These are phyloP conservation scores for Pythium rishiriense DNA, from an alignment of 352 stramenopile genomes.

Conservation along the genomic window DNA sequence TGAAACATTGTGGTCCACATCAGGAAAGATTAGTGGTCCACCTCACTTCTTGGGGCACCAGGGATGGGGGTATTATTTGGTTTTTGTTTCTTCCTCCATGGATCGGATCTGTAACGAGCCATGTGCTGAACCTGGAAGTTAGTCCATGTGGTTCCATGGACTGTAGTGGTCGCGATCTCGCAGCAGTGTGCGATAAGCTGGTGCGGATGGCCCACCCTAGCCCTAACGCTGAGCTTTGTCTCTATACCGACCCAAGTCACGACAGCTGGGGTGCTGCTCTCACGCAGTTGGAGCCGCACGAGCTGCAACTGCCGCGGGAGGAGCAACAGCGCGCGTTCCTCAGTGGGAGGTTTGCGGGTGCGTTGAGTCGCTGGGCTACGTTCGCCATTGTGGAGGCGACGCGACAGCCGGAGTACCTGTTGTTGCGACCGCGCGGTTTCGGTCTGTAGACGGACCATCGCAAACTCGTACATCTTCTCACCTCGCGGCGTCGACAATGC, in stretches of 20 bases:
- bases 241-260: slow-evolving; percentile 31
- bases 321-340: slow-evolving; percentile 28
- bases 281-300: slow-evolving; percentile 20
- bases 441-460: slow-evolving; percentile 26
- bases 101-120: too few relatives aligned
- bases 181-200: not conserved
- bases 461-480: slow-evolving; percentile 30
- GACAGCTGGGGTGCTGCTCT: slow-evolving; percentile 23
- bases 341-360: slow-evolving; percentile 20
- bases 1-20: too few relatives aligned
- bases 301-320: slow-evolving; percentile 11
- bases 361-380: slow-evolving; percentile 10
- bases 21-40: too few relatives aligned
- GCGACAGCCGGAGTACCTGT: slow-evolving; percentile 22
- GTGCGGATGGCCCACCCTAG: slow-evolving; percentile 21
- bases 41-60: too few relatives aligned
- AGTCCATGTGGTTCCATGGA: too few relatives aligned
- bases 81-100: too few relatives aligned
- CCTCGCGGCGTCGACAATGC: slow-evolving; percentile 1
- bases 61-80: too few relatives aligned
- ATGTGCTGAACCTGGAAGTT: too few relatives aligned
- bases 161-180: not conserved
- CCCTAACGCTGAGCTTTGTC: slow-evolving; percentile 7
- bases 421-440: slow-evolving; percentile 20
- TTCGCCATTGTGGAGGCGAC: slow-evolving; percentile 24